Evolutionary conservation across 345 rosid species (phyloP).

Genomic region (Populus pruinosa): DNA sequence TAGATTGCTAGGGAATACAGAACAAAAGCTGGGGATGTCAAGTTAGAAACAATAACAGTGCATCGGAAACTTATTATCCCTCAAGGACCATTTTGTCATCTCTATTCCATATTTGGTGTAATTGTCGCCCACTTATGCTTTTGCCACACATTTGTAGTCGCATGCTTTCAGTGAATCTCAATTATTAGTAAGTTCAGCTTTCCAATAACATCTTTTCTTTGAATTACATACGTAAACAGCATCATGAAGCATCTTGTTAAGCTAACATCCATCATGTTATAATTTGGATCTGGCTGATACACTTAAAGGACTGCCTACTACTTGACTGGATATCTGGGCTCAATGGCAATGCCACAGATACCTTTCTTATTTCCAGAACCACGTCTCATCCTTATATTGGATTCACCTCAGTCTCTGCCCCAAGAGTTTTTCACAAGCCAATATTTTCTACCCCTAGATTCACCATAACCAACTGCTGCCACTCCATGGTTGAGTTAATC

Average conservation of each 20-base stretch:
- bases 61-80: neutral
- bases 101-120: neutral
- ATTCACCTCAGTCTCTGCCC: slow-evolving; percentile 88
- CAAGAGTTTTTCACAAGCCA: slow-evolving; percentile 93
- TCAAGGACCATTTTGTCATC: neutral
- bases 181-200: neutral
- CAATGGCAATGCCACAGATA: slow-evolving; percentile 73
- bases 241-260: slow-evolving; percentile 1
- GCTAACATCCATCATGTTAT: neutral
- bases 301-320: neutral
- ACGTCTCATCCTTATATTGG: slow-evolving; percentile 60
- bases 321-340: slow-evolving; percentile 70
- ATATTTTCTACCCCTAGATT: slow-evolving; percentile 37
- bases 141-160: neutral
- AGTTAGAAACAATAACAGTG: neutral
- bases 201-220: neutral
- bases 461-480: slow-evolving; percentile 72
- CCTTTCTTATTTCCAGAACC: slow-evolving; percentile 36
- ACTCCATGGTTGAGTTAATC: slow-evolving; percentile 71
- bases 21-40: neutral
- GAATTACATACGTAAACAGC: neutral
- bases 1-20: neutral
- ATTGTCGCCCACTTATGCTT: neutral
- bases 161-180: neutral
- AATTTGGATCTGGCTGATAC: neutral